phyloP scores from a whole-genome alignment of 2,329 filamentous ascomycete species.

The Amauroascus verrucosus region DNA sequence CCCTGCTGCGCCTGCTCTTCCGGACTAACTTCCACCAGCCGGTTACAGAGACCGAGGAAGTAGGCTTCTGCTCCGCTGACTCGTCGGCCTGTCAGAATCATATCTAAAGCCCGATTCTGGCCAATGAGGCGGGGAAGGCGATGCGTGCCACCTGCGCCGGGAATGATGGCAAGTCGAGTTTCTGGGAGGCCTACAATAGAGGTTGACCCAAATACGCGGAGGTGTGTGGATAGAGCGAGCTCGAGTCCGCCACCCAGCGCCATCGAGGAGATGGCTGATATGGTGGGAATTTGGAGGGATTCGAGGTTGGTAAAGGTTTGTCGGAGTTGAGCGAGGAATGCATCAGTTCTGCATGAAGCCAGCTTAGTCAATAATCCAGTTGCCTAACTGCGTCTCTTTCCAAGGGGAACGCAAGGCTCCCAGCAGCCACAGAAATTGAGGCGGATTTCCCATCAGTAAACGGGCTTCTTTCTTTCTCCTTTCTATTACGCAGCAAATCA shows the following conservation, averaged over 20 bases:
- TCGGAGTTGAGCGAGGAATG: slow-evolving; percentile 69
- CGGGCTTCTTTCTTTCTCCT: background rate
- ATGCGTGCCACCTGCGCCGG: slow-evolving; percentile 86
- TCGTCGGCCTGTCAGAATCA: slow-evolving; percentile 81
- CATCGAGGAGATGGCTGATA: slow-evolving; percentile 72
- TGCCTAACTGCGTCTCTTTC: background rate
- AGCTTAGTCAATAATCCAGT: slow-evolving; percentile 1
- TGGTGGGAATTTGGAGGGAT: slow-evolving; percentile 73
- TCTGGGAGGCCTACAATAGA: slow-evolving; percentile 77
- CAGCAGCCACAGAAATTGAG: background rate
- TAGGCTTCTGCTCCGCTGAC: slow-evolving; percentile 78
- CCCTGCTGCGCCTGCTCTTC: slow-evolving; percentile 43
- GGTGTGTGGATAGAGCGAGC: slow-evolving; percentile 76
- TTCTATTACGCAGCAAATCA: background rate
- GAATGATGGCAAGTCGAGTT: slow-evolving; percentile 85
- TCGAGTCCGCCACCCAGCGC: slow-evolving; percentile 92
- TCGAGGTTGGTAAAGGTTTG: slow-evolving; percentile 63
- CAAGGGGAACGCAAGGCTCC: background rate
- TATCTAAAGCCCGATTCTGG: slow-evolving; percentile 67
- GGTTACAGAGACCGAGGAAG: slow-evolving; percentile 78
- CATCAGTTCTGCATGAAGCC: slow-evolving; percentile 51
- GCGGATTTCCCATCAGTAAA: background rate
- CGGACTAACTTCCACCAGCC: slow-evolving; percentile 69
- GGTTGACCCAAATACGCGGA: slow-evolving; percentile 75
- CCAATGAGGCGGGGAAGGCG: slow-evolving; percentile 77